phyloP scores from a whole-genome alignment of 164 flowering plant species.

The Magnolia sinica region DNA sequence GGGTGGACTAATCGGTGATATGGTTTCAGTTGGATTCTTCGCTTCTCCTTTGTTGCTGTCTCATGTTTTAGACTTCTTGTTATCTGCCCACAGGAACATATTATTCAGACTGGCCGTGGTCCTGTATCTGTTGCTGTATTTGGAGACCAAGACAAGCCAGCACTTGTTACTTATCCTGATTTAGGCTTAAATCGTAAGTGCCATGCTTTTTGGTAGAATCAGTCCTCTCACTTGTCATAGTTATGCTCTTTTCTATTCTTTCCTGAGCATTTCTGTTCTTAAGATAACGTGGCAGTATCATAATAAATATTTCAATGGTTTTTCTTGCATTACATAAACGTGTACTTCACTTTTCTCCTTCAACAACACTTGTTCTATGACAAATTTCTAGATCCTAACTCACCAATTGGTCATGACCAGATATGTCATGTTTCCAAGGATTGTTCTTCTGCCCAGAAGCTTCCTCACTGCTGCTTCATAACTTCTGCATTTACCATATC shows the following conservation, averaged over 20 bases:
- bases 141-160: slow-evolving; percentile 91
- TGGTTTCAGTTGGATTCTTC: background rate
- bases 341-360: too few relatives aligned
- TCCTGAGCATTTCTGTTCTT: background rate
- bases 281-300: background rate
- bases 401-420: slow-evolving; percentile 34
- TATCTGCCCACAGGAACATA: slow-evolving; percentile 59
- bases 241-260: background rate
- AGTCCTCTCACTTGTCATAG: background rate
- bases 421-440: slow-evolving; percentile 88
- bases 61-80: background rate
- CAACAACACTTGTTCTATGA: background rate
- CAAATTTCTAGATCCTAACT: background rate
- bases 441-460: slow-evolving; percentile 86
- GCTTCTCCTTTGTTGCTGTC: background rate
- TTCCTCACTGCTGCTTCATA: slow-evolving; percentile 76
- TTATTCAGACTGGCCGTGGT: slow-evolving; percentile 64
- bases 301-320: too few relatives aligned
- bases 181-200: slow-evolving; percentile 83
- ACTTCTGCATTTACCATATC: slow-evolving; percentile 84
- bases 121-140: slow-evolving; percentile 70
- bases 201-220: background rate
- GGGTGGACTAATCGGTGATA: too few relatives aligned
- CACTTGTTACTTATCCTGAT: slow-evolving; percentile 89
- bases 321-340: too few relatives aligned